Evolutionary conservation across 495 filamentous ascomycete species (phyloP), one percentile per base, ranked within the genome.

Genomic region (Hypoxylon rickii): DNA sequence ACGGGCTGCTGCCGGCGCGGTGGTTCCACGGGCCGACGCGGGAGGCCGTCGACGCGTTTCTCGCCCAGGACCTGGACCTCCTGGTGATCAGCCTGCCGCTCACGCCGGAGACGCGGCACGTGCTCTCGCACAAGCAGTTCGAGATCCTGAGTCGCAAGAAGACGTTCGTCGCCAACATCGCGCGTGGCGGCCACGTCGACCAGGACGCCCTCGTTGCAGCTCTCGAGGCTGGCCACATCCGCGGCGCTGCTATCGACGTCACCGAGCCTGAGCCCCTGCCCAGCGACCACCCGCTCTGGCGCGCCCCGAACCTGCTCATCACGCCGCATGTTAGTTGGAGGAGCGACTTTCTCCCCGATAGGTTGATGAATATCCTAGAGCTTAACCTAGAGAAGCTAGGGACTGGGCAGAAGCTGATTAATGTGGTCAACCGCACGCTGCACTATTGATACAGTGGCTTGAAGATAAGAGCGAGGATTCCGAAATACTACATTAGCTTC

Each of bases 211-310:
- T 96, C 19, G 73, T 92, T 12, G 70, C 71, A 0, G 83, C 89
- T 1, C 67, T 90, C 7, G 75, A 84, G 52, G 66, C 68, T 5
- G 79, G 71, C 0, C 73, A 73, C 3, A 68, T 96, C 36, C 75
- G 82, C 12, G 89, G 89, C 13, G 82, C 90, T 12, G 89, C 88
- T 37, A 66, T 95, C 39, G 91, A 96, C 73, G 91, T 95, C 0
- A 88, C 90, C 22, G 89, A 93, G 49, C 89, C 89, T 1, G 90
- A 96, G 66, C 90, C 90, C 0, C 66, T 96, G 54, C 86, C 88
- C 3, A 42, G 70, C n/a, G 84, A 89, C 16, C 79, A 85, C 68
- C 79, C 83, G 54, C 66, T 96, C 38, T 93, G 89, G 83, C 78
- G 76, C 8, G 71, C 86, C 51, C 76, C 80, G 45, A 92, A 92